These are phyloP conservation scores for Penstemon newberryi DNA, from an alignment of 257 asterid species.

Conservation along the genomic window DNA sequence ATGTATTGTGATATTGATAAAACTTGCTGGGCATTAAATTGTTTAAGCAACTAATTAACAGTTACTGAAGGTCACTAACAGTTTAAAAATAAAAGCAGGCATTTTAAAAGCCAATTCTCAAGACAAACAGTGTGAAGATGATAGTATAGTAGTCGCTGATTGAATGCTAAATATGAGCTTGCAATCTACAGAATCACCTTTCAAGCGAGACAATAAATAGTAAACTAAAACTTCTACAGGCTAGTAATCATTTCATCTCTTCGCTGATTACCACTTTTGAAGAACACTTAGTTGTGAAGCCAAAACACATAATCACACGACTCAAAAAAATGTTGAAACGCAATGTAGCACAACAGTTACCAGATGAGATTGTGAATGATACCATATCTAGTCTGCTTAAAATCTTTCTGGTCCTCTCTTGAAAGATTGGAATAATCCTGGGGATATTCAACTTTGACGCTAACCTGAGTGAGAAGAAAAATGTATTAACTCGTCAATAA, in stretches of 20 bases:
- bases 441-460: slow-evolving; percentile 84
- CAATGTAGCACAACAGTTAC: slow-evolving; percentile 19
- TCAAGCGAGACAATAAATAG: slow-evolving; percentile 8
- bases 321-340: slow-evolving; percentile 14
- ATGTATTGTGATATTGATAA: slow-evolving; percentile 7
- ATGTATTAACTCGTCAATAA: slow-evolving; percentile 15
- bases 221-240: slow-evolving; percentile 4
- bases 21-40: neutral
- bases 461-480: slow-evolving; percentile 54
- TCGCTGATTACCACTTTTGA: neutral
- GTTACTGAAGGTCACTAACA: slow-evolving; percentile 2
- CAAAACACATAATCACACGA: slow-evolving; percentile 10
- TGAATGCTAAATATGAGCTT: no score
- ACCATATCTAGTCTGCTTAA: slow-evolving; percentile 97
- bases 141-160: no score
- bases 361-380: slow-evolving; percentile 27
- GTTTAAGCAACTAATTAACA: neutral
- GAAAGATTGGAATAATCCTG: slow-evolving; percentile 81
- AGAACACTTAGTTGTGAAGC: slow-evolving; percentile 6
- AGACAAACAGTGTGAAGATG: neutral
- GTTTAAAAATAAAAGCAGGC: neutral
- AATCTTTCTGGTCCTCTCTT: slow-evolving; percentile 93
- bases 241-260: slow-evolving; percentile 14
- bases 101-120: neutral
- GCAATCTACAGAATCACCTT: neutral